These are phyloP conservation scores for Ananas comosus DNA, from an alignment of 176 grass and related monocot genomes.

Conservation along the genomic window DNA sequence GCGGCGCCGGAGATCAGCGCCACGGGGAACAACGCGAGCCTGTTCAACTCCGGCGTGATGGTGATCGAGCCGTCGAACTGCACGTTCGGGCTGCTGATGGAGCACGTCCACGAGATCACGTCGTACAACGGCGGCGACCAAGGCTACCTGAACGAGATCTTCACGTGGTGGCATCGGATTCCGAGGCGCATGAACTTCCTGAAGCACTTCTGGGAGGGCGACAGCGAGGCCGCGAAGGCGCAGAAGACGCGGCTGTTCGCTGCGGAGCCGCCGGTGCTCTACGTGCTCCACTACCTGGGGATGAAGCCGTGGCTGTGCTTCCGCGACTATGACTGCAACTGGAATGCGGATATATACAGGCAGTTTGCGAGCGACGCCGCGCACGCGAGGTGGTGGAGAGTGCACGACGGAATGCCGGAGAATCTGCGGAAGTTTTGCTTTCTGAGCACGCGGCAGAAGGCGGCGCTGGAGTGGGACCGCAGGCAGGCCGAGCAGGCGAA, in stretches of 20 bases:
- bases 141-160: constrained; percentile 49
- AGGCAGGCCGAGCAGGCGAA: constrained; percentile 31
- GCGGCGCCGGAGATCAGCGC: constrained; percentile 45
- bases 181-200: constrained; percentile 39
- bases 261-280: constrained; percentile 23
- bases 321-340: constrained; percentile 77
- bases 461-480: constrained; percentile 29
- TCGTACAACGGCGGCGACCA: constrained; percentile 55
- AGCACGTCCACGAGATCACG: constrained; percentile 28
- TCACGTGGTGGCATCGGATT: constrained; percentile 50
- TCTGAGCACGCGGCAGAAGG: constrained; percentile 17
- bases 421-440: constrained; percentile 31
- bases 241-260: constrained; percentile 18
- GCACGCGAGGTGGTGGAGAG: constrained; percentile 40
- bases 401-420: constrained; percentile 44
- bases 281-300: constrained; percentile 59
- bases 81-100: constrained; percentile 60
- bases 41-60: constrained; percentile 76
- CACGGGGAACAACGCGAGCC: constrained; percentile 36
- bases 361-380: constrained; percentile 45
- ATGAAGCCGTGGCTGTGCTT: constrained; percentile 70
- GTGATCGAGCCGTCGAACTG: constrained; percentile 62
- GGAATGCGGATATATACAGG: constrained; percentile 28
- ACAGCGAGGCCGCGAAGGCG: constrained; percentile 11
- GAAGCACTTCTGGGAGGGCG: constrained; percentile 43